A percentile compares a stretch with the other conserved stretches of the same genome.
These are phyloP conservation scores for Ceratobasidium papillatum DNA, from an alignment of 1,284 basidiomycete species.

Conservation along the genomic window DNA sequence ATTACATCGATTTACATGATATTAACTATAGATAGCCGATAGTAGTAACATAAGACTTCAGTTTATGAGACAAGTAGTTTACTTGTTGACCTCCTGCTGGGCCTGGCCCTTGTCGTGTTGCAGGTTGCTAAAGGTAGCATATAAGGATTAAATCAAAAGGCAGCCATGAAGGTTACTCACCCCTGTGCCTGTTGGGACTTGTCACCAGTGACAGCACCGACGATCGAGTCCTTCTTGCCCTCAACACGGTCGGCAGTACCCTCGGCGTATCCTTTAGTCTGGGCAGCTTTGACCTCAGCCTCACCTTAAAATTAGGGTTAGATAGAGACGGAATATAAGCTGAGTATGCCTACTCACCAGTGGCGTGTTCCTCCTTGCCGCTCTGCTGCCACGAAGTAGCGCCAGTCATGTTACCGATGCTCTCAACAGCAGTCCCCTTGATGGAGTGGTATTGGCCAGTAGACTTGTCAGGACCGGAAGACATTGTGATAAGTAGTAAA, in stretches of 20 bases:
- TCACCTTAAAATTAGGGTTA: conserved; percentile 59
- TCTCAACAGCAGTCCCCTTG: conserved; percentile 69
- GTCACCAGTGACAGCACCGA: conserved; percentile 72
- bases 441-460: conserved; percentile 68
- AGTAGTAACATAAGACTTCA: not conserved
- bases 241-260: conserved; percentile 65
- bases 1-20: not conserved
- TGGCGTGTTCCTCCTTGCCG: conserved; percentile 64
- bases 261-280: conserved; percentile 63
- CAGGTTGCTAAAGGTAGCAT: conserved; percentile 60
- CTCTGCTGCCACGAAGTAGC: conserved; percentile 59
- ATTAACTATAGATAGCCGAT: not conserved
- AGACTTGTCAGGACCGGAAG: conserved; percentile 61
- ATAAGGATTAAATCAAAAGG: too few species aligned
- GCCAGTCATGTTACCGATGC: conserved; percentile 63
- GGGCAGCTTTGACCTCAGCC: conserved; percentile 62
- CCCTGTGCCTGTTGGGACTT: conserved; percentile 64
- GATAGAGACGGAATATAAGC: not conserved
- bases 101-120: conserved; percentile 68
- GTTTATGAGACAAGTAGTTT: not conserved
- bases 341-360: not conserved
- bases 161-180: too few species aligned
- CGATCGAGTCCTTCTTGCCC: conserved; percentile 73
- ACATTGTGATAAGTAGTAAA: conserved; percentile 29
- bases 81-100: conserved; percentile 55